Evolutionary conservation across 2,329 filamentous ascomycete species (phyloP).

Genomic region (Cytospora paraplurivora): DNA sequence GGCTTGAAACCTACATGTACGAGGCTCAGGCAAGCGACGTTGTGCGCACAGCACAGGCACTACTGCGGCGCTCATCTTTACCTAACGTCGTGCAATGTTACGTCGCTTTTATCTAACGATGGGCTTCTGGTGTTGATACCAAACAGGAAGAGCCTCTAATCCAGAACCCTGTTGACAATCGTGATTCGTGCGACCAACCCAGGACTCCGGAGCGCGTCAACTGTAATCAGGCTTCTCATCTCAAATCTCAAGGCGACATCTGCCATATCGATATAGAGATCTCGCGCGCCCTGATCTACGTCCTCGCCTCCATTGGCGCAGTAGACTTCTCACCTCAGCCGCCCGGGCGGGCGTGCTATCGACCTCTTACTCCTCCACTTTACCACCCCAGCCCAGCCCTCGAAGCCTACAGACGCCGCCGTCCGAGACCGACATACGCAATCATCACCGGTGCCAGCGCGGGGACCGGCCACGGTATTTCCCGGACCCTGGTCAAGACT

Average conservation of each 20-base stretch:
- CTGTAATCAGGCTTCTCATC: too few species aligned
- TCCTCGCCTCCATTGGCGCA: conserved; percentile 31
- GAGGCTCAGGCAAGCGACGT: too few species aligned
- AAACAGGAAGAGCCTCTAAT: too few species aligned
- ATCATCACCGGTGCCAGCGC: conserved; percentile 41
- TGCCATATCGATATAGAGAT: background rate
- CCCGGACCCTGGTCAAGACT: conserved; percentile 37
- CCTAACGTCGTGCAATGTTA: too few species aligned
- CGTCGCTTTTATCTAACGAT: too few species aligned
- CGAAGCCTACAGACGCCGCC: conserved; percentile 32
- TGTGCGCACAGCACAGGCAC: too few species aligned
- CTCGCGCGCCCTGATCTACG: background rate
- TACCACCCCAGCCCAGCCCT: conserved; percentile 32
- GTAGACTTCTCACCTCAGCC: conserved; percentile 25
- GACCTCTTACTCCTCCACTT: conserved; percentile 33
- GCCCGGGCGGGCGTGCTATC: conserved; percentile 19
- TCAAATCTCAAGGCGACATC: background rate
- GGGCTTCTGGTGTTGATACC: too few species aligned
- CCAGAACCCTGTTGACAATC: too few species aligned
- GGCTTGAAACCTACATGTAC: too few species aligned
- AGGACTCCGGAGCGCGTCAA: too few species aligned
- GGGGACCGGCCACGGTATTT: conserved; percentile 40
- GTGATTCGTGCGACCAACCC: too few species aligned
- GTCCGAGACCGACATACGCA: conserved; percentile 33
- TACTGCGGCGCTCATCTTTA: too few species aligned